Base-by-base conservation (phyloP, 2,329 filamentous ascomycete genomes). In the Aspergillus persii region DNA sequence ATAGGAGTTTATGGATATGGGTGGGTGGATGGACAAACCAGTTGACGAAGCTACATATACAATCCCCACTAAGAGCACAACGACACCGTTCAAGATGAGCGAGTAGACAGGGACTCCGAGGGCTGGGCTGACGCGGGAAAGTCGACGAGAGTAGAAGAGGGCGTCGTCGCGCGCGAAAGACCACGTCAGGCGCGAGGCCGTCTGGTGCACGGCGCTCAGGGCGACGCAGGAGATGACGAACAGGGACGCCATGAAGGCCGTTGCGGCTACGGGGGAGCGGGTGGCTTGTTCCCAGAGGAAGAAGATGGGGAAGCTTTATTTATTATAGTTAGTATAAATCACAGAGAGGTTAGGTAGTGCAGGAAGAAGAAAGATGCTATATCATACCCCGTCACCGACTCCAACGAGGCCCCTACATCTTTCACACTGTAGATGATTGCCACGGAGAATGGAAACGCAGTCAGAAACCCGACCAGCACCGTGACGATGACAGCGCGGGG, bases 151-250 rank as follows among this genome's bases (percentile, higher is more conserved):
- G 52, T 67, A 68, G 51, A 71, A 69, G n/a, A 72, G 61, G 41
- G 68, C 71, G 23, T 70, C 60, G 55, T 73, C 71, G 30, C 71
- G 69, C 2, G 71, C 69, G n/a, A 73, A 72, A 5, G 70, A 72
- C 71, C 70, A 73, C 30, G 69, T 70, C 55, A 72, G 65, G 54
- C 71, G 66, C 18, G 70, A 72, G 39, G 70, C 63, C 7, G 71
- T 72, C 29, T 68, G 66, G 47, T 68, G 65, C 1, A 68, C 65
- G 33, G 65, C 66, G 18, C 61, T 67, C 3, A 68, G 56, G n/a
- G 66, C 66, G 7, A 67, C 46, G 33, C 57, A 61, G 47, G 63
- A 63, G 44, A 67, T 51, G 18, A 54, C 46, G 47, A 67, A 58
- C 8, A 64, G 48, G 18, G 50, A 57, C 9, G 60, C 61, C 65